Evolutionary conservation across 208 protist genomes (phyloP).

Genomic region (Wallacemonas rigidus): DNA sequence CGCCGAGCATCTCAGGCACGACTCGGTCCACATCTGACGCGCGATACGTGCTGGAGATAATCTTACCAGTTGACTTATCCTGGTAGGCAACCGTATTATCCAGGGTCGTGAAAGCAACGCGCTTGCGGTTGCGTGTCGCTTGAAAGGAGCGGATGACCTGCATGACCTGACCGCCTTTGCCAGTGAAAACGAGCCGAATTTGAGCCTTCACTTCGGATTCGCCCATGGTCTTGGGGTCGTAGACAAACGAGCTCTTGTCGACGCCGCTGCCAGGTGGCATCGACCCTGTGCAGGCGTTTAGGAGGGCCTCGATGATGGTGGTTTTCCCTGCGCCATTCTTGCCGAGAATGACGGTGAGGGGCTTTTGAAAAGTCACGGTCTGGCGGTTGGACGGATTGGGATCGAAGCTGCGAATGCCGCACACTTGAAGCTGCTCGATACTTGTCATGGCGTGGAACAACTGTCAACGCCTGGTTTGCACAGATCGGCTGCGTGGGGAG

Average conservation of each 20-base stretch:
- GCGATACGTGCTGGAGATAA: slow-evolving; percentile 82
- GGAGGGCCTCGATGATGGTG: slow-evolving; percentile 98
- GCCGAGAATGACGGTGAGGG: slow-evolving; percentile 99
- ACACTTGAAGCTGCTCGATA: slow-evolving; percentile 96
- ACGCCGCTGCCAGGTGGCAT: slow-evolving; percentile 94
- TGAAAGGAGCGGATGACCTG: slow-evolving; percentile 94
- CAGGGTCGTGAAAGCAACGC: slow-evolving; percentile 91
- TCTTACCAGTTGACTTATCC: slow-evolving; percentile 79
- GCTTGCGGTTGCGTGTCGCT: slow-evolving; percentile 86
- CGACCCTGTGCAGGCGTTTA: slow-evolving; percentile 96
- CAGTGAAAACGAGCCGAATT: slow-evolving; percentile 94
- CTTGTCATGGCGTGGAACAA: slow-evolving; percentile 84
- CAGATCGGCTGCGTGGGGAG: no score
- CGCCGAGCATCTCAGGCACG: slow-evolving; percentile 97
- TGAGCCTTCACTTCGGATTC: slow-evolving; percentile 97
- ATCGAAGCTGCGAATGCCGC: slow-evolving; percentile 97
- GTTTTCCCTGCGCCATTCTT: slow-evolving; percentile 97
- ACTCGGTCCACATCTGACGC: slow-evolving; percentile 96
- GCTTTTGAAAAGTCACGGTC: slow-evolving; percentile 97
- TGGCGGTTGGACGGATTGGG: slow-evolving; percentile 80
- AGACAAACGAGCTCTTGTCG: slow-evolving; percentile 96
- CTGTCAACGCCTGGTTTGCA: neutral
- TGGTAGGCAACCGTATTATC: slow-evolving; percentile 94
- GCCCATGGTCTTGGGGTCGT: slow-evolving; percentile 96
- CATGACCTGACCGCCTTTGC: slow-evolving; percentile 79